Evolutionary conservation across 202 grass and related monocot genomes (phyloP), one percentile per base, ranked within the genome.

Genomic region (Setaria italica): DNA sequence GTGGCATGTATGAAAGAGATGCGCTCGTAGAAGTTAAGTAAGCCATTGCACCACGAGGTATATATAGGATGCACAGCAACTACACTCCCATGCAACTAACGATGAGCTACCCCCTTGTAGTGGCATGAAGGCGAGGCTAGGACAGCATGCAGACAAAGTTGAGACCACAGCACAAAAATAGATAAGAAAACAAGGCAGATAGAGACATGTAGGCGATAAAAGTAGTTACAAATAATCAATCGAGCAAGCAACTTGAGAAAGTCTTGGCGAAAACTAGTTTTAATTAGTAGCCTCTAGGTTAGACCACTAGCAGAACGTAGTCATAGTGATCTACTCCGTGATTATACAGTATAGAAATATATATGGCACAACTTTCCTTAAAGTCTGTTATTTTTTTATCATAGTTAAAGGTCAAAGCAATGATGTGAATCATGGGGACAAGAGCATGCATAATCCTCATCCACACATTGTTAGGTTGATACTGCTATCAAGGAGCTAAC

Each of bases 61-160:
- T 42, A 41, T 72, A 77, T 66, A 63, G 77, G 21, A 71, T 47
- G 76, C 59, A 80, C 32, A 70, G 69, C 69, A 34, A 74, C 68
- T 90, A 76, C 60, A 48, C 47, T 78, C n/a, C n/a, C 85, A 88
- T 78, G 81, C 77, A 88, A 73, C 77, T 59, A 85, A 84, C 46
- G 83, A 60, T 79, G 79, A 37, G 49, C 59, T 70, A 80, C 50
- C 74, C 70, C 29, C 7, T 69, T 76, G 37, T 14, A 29, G 46
- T 20, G 12, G 51, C 74, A 67, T 39, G 89, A 85, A 14, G 7
- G 66, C 42, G 45, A 62, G 78, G 67, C 67, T 32, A 85, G 82
- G 78, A 91, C 90, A 88, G 69, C 82, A 88, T 79, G 86, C 58
- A 60, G 86, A 88, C 86, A 85, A 91, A 91, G 42, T 71, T 54